Evolutionary conservation across 2,329 filamentous ascomycete genomes (phyloP).

Genomic region (Thermoascus crustaceus): DNA sequence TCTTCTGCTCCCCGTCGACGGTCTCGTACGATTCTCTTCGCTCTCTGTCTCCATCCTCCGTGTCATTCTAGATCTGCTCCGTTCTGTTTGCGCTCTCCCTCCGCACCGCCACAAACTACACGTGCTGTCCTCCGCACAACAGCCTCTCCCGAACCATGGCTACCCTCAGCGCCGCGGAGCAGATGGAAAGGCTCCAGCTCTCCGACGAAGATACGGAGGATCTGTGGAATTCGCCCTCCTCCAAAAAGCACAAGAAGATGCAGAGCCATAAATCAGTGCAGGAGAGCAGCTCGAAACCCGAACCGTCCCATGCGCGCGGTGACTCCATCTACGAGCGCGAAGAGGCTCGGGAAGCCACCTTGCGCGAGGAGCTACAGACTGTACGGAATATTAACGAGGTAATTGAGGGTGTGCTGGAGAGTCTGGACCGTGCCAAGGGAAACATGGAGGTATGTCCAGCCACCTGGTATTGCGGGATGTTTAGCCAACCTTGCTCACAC

Average conservation of each 20-base stretch:
- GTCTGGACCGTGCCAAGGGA: conserved; percentile 39
- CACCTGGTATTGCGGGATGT: neutral
- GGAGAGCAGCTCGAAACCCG: conserved; percentile 27
- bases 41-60: no score
- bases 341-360: conserved; percentile 61
- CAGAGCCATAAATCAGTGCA: conserved; percentile 25
- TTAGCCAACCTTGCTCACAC: conserved; percentile 7
- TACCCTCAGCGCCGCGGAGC: conserved; percentile 33
- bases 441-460: conserved; percentile 40
- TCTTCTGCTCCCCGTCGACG: no score
- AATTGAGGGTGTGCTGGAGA: conserved; percentile 55
- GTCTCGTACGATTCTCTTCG: no score
- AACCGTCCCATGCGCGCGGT: conserved; percentile 30
- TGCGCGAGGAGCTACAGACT: conserved; percentile 72
- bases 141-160: conserved; percentile 18
- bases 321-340: conserved; percentile 54
- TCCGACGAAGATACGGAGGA: conserved; percentile 50
- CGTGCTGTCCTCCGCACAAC: neutral
- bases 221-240: conserved; percentile 52
- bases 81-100: no score
- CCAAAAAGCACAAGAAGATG: conserved; percentile 30
- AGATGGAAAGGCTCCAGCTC: conserved; percentile 45
- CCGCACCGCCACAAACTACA: no score
- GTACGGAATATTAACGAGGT: conserved; percentile 81
- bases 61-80: no score